Evolutionary conservation across 139 green algal genomes (phyloP).

Genomic region (Chlorella sp.): DNA sequence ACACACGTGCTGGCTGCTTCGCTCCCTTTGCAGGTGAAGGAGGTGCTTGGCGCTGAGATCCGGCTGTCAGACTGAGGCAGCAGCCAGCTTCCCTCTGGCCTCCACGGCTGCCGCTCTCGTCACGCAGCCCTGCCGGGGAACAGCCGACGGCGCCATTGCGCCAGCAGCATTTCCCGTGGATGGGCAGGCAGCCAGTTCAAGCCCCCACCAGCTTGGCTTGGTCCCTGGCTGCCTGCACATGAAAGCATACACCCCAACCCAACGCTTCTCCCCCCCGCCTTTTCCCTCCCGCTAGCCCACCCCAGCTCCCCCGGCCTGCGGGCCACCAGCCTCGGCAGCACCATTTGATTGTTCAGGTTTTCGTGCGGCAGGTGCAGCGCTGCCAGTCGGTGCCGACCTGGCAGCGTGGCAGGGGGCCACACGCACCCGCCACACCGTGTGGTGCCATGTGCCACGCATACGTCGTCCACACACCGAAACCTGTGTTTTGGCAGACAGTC

Average conservation of each 20-base stretch:
- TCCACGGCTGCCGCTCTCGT: slow-evolving; percentile 10
- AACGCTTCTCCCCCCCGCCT: background rate
- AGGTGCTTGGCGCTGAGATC: slow-evolving; percentile 86
- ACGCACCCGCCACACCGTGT: too few species aligned
- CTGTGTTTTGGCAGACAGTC: too few species aligned
- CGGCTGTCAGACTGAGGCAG: slow-evolving; percentile 71
- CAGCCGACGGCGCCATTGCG: too few species aligned
- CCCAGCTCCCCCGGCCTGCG: background rate
- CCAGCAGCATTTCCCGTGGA: background rate
- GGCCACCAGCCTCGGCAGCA: background rate
- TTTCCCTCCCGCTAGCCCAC: too few species aligned
- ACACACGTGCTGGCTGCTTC: too few species aligned
- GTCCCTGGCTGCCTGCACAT: background rate
- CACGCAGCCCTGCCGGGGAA: too few species aligned
- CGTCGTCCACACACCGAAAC: too few species aligned
- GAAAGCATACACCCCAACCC: background rate
- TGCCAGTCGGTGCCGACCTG: background rate
- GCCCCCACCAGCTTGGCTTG: too few species aligned
- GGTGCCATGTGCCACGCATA: too few species aligned
- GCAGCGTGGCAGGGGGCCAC: too few species aligned
- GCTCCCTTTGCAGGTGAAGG: slow-evolving; percentile 66
- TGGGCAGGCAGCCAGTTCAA: too few species aligned
- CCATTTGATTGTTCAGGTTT: background rate
- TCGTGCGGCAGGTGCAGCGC: background rate
- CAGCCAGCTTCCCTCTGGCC: background rate